phyloP scores from a whole-genome alignment of 768 basidiomycete genomes.

The Leccinum sublutescens region DNA sequence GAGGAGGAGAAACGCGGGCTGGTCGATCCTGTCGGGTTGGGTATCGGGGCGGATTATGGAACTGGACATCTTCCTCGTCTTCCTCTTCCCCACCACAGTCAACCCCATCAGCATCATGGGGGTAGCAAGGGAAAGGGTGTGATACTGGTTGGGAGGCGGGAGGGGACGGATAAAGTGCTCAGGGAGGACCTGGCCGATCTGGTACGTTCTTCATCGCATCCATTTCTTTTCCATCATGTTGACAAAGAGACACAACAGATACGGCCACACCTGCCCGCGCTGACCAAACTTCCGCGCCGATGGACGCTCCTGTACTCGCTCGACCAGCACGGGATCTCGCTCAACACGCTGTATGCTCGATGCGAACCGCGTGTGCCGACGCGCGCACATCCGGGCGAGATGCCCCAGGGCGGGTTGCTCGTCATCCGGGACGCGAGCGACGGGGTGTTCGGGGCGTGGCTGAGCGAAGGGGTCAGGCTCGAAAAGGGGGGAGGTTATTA shows the following conservation, averaged over 20 bases:
- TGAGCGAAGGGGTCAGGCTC: conserved; percentile 63
- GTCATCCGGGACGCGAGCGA: conserved; percentile 64
- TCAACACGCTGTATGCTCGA: conserved; percentile 79
- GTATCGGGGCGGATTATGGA: conserved; percentile 24
- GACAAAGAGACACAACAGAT: conserved; percentile 42
- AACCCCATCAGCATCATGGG: not conserved
- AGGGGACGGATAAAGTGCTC: conserved; percentile 53
- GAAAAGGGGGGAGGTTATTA: conserved; percentile 65
- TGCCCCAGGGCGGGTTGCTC: conserved; percentile 52
- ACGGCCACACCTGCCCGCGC: conserved; percentile 68
- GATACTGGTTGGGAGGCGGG: conserved; percentile 54
- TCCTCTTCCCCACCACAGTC: not conserved
- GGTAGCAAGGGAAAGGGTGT: conserved; percentile 42
- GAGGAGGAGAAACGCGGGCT: conserved; percentile 40
- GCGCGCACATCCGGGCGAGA: conserved; percentile 17
- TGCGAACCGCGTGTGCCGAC: conserved; percentile 44
- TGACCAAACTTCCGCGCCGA: conserved; percentile 62
- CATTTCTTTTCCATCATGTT: not conserved
- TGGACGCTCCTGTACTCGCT: conserved; percentile 88
- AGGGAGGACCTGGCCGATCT: conserved; percentile 52
- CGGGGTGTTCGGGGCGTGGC: conserved; percentile 76
- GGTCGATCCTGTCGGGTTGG: conserved; percentile 40
- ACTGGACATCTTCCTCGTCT: not conserved
- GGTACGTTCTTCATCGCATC: conserved; percentile 41
- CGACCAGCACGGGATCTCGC: conserved; percentile 93